phyloP scores from a whole-genome alignment of 2,329 filamentous ascomycete genomes.

The Geoglossum cookeanum region DNA sequence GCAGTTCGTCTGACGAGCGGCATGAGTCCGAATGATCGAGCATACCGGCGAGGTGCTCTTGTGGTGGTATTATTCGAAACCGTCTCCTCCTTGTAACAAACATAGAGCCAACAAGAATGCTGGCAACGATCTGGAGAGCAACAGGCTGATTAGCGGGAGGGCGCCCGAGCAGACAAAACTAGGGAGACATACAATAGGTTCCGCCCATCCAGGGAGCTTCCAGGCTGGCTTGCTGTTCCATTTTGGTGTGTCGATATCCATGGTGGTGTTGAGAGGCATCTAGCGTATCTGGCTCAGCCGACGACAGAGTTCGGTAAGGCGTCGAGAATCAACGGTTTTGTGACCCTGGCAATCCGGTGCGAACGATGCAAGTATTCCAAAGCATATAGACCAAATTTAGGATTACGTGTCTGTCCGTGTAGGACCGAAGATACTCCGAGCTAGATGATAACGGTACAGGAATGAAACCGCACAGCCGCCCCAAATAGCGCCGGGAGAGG shows the following conservation, averaged over 20 bases:
- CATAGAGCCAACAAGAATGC: slow-evolving; percentile 30
- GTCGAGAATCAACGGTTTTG: background rate
- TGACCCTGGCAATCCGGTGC: too few relatives aligned
- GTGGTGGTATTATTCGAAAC: slow-evolving; percentile 21
- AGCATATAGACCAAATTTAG: background rate
- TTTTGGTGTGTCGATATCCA: background rate
- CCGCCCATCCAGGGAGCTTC: slow-evolving; percentile 13
- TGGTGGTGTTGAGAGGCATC: too few relatives aligned
- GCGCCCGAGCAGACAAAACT: background rate
- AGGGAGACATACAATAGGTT: slow-evolving; percentile 17
- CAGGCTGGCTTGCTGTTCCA: background rate
- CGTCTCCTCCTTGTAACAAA: slow-evolving; percentile 27
- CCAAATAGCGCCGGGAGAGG: too few relatives aligned
- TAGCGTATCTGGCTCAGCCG: too few relatives aligned
- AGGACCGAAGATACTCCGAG: too few relatives aligned
- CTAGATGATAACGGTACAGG: background rate
- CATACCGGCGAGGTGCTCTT: slow-evolving; percentile 11
- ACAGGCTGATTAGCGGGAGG: background rate
- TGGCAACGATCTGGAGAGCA: slow-evolving; percentile 27
- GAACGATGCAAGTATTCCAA: background rate
- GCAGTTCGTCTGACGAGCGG: slow-evolving; percentile 22
- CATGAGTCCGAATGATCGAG: slow-evolving; percentile 19
- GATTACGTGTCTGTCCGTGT: too few relatives aligned
- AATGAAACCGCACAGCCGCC: too few relatives aligned
- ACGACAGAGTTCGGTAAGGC: too few relatives aligned